Percentiles rank a stretch among this genome's conserved stretches.
phyloP scores from a whole-genome alignment of 345 rosid species.

The Citrus cavaleriei region DNA sequence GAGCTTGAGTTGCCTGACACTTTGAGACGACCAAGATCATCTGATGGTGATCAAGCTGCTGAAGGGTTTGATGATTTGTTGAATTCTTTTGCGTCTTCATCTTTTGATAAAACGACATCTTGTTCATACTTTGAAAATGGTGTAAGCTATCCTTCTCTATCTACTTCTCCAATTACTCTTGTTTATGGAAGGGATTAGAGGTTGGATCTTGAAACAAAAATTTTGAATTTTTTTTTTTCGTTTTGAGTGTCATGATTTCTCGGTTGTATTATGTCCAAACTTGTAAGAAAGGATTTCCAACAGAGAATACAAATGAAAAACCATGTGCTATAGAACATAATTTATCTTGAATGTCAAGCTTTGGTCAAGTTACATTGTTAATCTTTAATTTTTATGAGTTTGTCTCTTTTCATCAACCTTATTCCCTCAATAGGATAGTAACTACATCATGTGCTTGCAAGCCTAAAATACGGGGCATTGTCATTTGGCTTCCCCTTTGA shows the following conservation, averaged over 20 bases:
- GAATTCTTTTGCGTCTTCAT: constrained; percentile 33
- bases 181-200: constrained; percentile 7
- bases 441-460: background rate
- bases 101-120: constrained; percentile 28
- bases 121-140: constrained; percentile 18
- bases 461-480: background rate
- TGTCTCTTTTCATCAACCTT: background rate
- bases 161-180: constrained; percentile 35
- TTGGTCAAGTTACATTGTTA: background rate
- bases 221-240: background rate
- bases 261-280: background rate
- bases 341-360: background rate
- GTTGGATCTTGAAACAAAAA: background rate
- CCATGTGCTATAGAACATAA: background rate
- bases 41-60: background rate
- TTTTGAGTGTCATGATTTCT: background rate
- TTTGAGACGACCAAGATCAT: constrained; percentile 11
- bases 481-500: background rate
- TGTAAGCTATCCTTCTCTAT: constrained; percentile 23
- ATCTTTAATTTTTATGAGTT: background rate
- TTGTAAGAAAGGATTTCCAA: background rate
- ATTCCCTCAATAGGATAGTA: background rate
- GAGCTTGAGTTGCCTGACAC: constrained; percentile 38
- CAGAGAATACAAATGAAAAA: background rate
- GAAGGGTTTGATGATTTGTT: constrained; percentile 36